Evolutionary conservation across 148 eudicot species (phyloP).

Genomic region (Cornus kousa): DNA sequence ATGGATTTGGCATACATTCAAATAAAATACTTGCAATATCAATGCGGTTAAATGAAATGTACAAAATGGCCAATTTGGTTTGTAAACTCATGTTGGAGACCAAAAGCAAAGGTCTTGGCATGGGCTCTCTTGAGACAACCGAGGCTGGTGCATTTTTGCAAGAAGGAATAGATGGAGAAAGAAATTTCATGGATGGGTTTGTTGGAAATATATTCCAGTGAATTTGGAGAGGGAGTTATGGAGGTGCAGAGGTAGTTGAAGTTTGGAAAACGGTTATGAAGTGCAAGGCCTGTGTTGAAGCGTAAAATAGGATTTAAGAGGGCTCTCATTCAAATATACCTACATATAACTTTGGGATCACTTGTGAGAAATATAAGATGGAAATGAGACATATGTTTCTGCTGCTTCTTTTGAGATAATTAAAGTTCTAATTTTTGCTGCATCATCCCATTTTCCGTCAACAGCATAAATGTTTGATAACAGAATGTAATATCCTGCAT

Average conservation of each 20-base stretch:
- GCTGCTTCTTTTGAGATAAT: background rate
- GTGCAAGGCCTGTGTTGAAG: too few relatives aligned
- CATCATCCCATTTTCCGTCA: conserved; percentile 32
- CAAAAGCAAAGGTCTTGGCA: conserved; percentile 11
- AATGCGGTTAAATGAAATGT: conserved; percentile 9
- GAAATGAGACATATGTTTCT: too few relatives aligned
- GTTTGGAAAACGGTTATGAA: background rate
- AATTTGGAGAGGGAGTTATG: too few relatives aligned
- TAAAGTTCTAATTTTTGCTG: conserved; percentile 18
- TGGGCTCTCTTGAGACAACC: conserved; percentile 4
- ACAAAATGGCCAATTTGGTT: background rate
- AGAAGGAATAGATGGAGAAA: background rate
- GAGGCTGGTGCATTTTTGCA: background rate
- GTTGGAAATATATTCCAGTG: background rate
- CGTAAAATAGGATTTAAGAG: too few relatives aligned
- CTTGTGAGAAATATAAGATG: too few relatives aligned
- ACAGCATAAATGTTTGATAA: conserved; percentile 34
- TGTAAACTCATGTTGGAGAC: conserved; percentile 10
- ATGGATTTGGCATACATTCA: background rate
- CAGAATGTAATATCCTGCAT: conserved; percentile 28
- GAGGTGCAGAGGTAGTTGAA: background rate
- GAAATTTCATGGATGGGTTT: background rate
- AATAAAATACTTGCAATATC: background rate
- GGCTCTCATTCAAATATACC: too few relatives aligned
- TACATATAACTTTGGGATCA: too few relatives aligned